phyloP scores from a whole-genome alignment of 2,329 filamentous ascomycete genomes.

The Nectriaceae sp. region DNA sequence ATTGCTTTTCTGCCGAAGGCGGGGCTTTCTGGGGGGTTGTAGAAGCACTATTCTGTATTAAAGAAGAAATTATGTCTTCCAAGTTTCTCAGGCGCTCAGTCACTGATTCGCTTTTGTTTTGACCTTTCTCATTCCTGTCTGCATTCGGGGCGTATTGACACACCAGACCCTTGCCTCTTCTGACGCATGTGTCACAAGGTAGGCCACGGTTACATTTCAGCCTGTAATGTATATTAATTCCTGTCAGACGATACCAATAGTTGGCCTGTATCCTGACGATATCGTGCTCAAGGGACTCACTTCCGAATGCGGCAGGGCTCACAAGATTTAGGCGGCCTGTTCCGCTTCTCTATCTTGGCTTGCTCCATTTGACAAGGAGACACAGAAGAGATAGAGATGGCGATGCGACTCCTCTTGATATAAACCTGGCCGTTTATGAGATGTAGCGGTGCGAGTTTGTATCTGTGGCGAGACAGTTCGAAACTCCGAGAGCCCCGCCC shows the following conservation, averaged over 20 bases:
- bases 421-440: neutral
- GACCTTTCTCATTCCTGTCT: conserved; percentile 14
- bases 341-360: conserved; percentile 33
- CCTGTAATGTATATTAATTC: conserved; percentile 12
- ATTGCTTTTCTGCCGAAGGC: neutral
- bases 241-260: neutral
- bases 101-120: conserved; percentile 7
- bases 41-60: conserved; percentile 1
- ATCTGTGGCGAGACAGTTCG: neutral
- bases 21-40: neutral
- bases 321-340: conserved; percentile 36
- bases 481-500: neutral
- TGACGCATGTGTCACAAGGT: conserved; percentile 34
- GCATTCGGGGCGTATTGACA: conserved; percentile 36
- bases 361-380: conserved; percentile 12
- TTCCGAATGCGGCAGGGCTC: conserved; percentile 36
- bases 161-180: conserved; percentile 20
- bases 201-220: conserved; percentile 34
- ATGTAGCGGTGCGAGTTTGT: neutral
- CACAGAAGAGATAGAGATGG: no score
- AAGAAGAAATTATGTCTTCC: conserved; percentile 28
- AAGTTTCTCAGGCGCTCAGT: conserved; percentile 31
- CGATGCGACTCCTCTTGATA: no score
- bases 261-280: neutral
- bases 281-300: conserved; percentile 18